phyloP scores from a whole-genome alignment of 805 yeast species.

The Ogataea nakhonphanomensis region DNA sequence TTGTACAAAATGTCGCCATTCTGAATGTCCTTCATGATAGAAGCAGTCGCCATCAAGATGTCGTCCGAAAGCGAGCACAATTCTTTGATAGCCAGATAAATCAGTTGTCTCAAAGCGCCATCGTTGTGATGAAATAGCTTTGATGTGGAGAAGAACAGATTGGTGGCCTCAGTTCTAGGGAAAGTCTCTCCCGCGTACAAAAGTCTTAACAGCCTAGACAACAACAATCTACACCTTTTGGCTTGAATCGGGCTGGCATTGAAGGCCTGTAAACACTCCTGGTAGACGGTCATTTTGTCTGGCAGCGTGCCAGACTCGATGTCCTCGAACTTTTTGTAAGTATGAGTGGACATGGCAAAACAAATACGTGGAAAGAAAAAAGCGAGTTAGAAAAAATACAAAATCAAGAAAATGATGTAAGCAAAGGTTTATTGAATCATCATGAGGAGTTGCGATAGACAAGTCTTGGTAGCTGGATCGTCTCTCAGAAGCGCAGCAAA shows the following conservation, averaged over 20 bases:
- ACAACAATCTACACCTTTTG: slow-evolving; percentile 75
- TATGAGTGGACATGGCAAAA: slow-evolving; percentile 67
- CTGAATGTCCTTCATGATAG: slow-evolving; percentile 97
- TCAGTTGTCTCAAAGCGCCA: slow-evolving; percentile 84
- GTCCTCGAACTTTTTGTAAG: slow-evolving; percentile 83
- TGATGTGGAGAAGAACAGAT: slow-evolving; percentile 88
- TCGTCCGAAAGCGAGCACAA: slow-evolving; percentile 81
- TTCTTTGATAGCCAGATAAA: slow-evolving; percentile 91
- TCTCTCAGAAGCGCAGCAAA: slow-evolving; percentile 76
- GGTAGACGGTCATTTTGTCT: slow-evolving; percentile 96
- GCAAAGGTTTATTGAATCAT: slow-evolving; percentile 23
- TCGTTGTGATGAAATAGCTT: slow-evolving; percentile 92
- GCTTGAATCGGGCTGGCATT: slow-evolving; percentile 89
- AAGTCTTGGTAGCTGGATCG: slow-evolving; percentile 82
- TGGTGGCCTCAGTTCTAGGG: slow-evolving; percentile 86
- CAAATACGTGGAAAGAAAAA: slow-evolving; percentile 14
- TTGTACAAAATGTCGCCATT: slow-evolving; percentile 80
- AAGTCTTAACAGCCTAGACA: slow-evolving; percentile 79
- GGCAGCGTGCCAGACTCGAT: slow-evolving; percentile 64
- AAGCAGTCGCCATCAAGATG: slow-evolving; percentile 94
- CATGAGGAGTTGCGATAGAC: slow-evolving; percentile 76
- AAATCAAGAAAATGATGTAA: background rate
- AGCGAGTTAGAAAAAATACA: slow-evolving; percentile 5
- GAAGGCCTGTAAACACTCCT: slow-evolving; percentile 90
- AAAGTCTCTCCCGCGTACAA: slow-evolving; percentile 83